Conservation (phyloP, 2,329 filamentous ascomycete genomes). For the Trichoderma gracile region DNA sequence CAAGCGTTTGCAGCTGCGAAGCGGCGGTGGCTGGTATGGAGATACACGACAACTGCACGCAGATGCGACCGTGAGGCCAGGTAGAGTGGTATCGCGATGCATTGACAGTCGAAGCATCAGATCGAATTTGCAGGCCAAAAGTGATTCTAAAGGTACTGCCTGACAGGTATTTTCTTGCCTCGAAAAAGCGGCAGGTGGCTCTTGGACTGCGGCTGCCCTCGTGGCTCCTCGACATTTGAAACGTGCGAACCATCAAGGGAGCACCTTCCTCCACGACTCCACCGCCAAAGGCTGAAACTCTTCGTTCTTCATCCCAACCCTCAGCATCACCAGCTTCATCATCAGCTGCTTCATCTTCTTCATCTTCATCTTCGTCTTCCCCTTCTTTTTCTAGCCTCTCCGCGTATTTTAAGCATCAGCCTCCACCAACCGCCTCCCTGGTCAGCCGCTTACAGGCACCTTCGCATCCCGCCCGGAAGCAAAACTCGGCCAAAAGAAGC, state of each 20-base stretch:
- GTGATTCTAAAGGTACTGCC: too few relatives aligned
- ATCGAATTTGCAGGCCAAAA: too few relatives aligned
- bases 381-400: neutral
- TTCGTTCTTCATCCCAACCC: too few relatives aligned
- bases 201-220: neutral
- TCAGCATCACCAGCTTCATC: neutral
- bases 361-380: neutral
- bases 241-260: neutral
- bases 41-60: too few relatives aligned
- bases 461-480: neutral
- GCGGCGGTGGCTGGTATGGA: neutral
- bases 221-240: constrained; percentile 13
- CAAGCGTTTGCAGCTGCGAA: neutral
- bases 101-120: neutral
- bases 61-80: too few relatives aligned
- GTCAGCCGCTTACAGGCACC: too few relatives aligned
- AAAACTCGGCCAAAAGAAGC: neutral
- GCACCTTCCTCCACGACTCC: neutral
- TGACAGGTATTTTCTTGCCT: too few relatives aligned
- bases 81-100: too few relatives aligned
- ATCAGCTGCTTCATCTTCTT: neutral
- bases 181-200: neutral
- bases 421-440: neutral
- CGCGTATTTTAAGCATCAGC: neutral
- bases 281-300: neutral